A percentile compares a stretch with the other conserved stretches of the same genome.
These are phyloP conservation scores for Trichocladium uniseriatum DNA, from an alignment of 495 filamentous ascomycete species.

Conservation along the genomic window DNA sequence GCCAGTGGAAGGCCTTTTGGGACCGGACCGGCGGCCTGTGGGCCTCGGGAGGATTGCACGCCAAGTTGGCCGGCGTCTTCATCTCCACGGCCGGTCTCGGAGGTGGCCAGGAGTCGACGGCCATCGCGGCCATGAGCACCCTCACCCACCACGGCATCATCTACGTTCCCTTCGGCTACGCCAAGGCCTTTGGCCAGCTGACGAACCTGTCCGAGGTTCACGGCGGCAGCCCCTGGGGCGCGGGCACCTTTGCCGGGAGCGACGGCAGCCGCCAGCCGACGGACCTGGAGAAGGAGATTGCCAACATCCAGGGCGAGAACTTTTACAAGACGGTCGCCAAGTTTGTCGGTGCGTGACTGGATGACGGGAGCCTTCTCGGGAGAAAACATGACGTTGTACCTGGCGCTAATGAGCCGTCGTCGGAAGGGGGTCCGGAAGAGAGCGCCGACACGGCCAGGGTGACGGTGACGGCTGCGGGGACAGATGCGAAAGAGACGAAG, in stretches of 20 bases:
- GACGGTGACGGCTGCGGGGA: not conserved
- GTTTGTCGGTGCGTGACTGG: slow-evolving; percentile 72
- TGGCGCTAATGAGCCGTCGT: slow-evolving; percentile 18
- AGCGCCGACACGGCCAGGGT: not conserved
- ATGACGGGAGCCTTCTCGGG: slow-evolving; percentile 53
- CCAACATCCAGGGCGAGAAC: slow-evolving; percentile 68
- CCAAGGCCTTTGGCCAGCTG: slow-evolving; percentile 61
- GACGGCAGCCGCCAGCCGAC: slow-evolving; percentile 79
- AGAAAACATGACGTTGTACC: not conserved
- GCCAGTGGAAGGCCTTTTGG: slow-evolving; percentile 91
- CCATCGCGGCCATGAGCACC: slow-evolving; percentile 73
- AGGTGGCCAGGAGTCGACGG: slow-evolving; percentile 90
- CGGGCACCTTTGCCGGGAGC: slow-evolving; percentile 75
- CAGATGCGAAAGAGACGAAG: too few relatives aligned
- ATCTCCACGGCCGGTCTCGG: slow-evolving; percentile 71
- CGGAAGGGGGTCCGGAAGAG: slow-evolving; percentile 6
- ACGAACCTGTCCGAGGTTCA: slow-evolving; percentile 64
- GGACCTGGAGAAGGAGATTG: slow-evolving; percentile 64
- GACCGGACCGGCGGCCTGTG: slow-evolving; percentile 72
- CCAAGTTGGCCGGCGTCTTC: slow-evolving; percentile 92
- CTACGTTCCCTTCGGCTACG: slow-evolving; percentile 91
- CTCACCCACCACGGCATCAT: slow-evolving; percentile 89
- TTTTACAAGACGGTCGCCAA: slow-evolving; percentile 77
- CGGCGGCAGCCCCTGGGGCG: slow-evolving; percentile 87
- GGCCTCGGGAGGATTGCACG: slow-evolving; percentile 63